Base-by-base conservation (phyloP, 2,329 filamentous ascomycete species). In the Diaporthe citri region DNA sequence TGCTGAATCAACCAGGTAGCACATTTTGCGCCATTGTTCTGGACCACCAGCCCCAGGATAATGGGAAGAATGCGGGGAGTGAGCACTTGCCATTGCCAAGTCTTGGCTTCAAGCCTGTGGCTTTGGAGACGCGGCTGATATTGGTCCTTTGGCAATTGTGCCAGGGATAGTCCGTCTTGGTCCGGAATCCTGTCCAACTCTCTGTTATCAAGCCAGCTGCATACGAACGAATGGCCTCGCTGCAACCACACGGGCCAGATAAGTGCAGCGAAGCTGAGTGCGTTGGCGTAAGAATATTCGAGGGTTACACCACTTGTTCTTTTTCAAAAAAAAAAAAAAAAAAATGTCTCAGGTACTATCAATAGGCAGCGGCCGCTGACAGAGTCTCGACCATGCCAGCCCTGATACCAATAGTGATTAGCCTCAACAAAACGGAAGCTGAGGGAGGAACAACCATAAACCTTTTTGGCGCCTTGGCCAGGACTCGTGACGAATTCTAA, bases 391-490 rank as follows among this genome's bases (percentile, higher is more conserved):
- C 64, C 48, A 15, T 36, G 31, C 46, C 34, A 8, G 46, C 64
- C 46, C 34, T 69, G 46, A 39, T 31, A 28, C 22, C 10, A 39
- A 55, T 39, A 64, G 25, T 20, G 25, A 64, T 31, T 64, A 52
- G 34, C 46, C 64, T 41, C 64, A 39, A 69, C 48, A 52, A 69
- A 52, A 55, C 34, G 34, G 9, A 39, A 69, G 34, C 64, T 69
- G 64, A 31, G n/a, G 48, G 28, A 55, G 46, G 46, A 41, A 69
- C 48, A 52, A 39, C 64, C 41, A 55, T 41, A 28, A 55, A 69
- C 64, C 64, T 69, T 69, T 55, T 69, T 69, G 64, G 64, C 64
- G 64, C n/a, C 64, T 69, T 69, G 64, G 64, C 64, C 48, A 52
- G 25, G 34, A 20, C 64, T 69, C 48, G 64, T 69, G 64, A 69